A percentile compares a stretch with the other conserved stretches of the same genome.
Conservation (phyloP, 2,329 filamentous ascomycete genomes). For the Lasiodiplodia hormozganensis region DNA sequence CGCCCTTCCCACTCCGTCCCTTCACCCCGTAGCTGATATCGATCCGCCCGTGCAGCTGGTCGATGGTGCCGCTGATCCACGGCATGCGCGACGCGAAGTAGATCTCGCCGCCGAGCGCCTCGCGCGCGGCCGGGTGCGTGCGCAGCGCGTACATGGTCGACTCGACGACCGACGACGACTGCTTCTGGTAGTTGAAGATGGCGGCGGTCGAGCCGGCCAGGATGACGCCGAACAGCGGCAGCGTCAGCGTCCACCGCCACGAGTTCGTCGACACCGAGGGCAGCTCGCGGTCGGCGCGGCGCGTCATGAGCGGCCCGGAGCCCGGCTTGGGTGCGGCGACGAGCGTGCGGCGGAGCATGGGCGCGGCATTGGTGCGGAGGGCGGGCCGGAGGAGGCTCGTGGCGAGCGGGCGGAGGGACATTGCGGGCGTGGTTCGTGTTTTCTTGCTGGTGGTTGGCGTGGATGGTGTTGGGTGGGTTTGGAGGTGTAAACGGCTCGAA, state of each 20-base stretch:
- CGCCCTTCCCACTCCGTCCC: slow-evolving; percentile 72
- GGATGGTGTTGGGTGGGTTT: background rate
- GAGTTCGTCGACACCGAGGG: slow-evolving; percentile 2
- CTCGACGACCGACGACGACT: slow-evolving; percentile 79
- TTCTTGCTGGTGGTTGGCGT: slow-evolving; percentile 2
- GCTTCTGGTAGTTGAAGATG: slow-evolving; percentile 99
- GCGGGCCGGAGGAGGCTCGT: background rate
- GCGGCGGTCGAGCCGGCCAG: slow-evolving; percentile 76
- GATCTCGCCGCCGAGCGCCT: slow-evolving; percentile 76
- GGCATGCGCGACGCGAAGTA: slow-evolving; percentile 58
- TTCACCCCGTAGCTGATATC: slow-evolving; percentile 87
- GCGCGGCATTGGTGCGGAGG: background rate
- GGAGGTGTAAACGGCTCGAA: background rate
- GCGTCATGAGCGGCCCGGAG: slow-evolving; percentile 30
- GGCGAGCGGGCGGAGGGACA: background rate
- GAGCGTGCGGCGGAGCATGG: slow-evolving; percentile 27
- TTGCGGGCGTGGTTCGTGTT: background rate
- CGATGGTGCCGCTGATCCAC: slow-evolving; percentile 71
- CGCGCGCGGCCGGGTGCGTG: slow-evolving; percentile 76
- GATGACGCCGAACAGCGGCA: slow-evolving; percentile 80
- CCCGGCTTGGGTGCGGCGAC: slow-evolving; percentile 28
- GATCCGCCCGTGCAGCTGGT: slow-evolving; percentile 90
- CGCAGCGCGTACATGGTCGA: slow-evolving; percentile 92
- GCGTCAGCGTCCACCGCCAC: slow-evolving; percentile 51
- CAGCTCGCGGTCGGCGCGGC: slow-evolving; percentile 31